A percentile compares a stretch with the other conserved stretches of the same genome.
These are phyloP conservation scores for Coniferiporia weirii DNA, from an alignment of 1,284 basidiomycete genomes.

Conservation along the genomic window DNA sequence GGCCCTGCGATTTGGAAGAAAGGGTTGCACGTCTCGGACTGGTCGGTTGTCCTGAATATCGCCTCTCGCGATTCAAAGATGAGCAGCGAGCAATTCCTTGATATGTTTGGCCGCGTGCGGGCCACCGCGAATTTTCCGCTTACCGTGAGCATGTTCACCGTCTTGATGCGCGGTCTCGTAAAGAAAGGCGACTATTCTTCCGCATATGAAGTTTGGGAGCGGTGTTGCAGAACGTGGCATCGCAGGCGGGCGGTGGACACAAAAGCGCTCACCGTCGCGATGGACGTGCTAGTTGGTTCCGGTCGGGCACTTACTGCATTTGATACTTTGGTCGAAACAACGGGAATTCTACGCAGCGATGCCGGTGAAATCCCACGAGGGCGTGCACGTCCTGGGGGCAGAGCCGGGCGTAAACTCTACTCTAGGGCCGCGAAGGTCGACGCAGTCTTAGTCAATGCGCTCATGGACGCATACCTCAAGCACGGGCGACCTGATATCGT, in stretches of 20 bases:
- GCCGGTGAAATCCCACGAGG: conserved; percentile 1
- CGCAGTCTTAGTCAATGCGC: conserved; percentile 43
- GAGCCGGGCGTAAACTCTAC: background rate
- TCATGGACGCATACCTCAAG: conserved; percentile 47
- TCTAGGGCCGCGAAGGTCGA: conserved; percentile 18
- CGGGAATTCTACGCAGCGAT: conserved; percentile 27
- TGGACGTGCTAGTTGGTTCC: conserved; percentile 43
- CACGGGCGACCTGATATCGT: conserved; percentile 52
- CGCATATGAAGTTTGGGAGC: conserved; percentile 42
- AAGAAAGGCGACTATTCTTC: conserved; percentile 32
- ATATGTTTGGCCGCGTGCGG: conserved; percentile 31
- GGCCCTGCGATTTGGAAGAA: conserved; percentile 4
- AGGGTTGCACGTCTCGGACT: background rate
- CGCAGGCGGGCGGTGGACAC: conserved; percentile 39
- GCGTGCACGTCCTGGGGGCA: background rate
- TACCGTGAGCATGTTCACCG: conserved; percentile 41
- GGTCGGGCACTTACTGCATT: conserved; percentile 45
- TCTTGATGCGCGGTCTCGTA: conserved; percentile 50
- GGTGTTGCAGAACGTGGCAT: conserved; percentile 25
- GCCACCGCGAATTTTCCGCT: conserved; percentile 27
- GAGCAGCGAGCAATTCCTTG: conserved; percentile 32
- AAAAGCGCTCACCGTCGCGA: conserved; percentile 43
- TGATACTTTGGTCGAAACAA: conserved; percentile 36
- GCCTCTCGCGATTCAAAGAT: conserved; percentile 29
- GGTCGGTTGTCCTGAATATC: conserved; percentile 28